These are phyloP conservation scores for Ophiocordyceps robertsii DNA, from an alignment of 2,329 filamentous ascomycete species.

Conservation along the genomic window DNA sequence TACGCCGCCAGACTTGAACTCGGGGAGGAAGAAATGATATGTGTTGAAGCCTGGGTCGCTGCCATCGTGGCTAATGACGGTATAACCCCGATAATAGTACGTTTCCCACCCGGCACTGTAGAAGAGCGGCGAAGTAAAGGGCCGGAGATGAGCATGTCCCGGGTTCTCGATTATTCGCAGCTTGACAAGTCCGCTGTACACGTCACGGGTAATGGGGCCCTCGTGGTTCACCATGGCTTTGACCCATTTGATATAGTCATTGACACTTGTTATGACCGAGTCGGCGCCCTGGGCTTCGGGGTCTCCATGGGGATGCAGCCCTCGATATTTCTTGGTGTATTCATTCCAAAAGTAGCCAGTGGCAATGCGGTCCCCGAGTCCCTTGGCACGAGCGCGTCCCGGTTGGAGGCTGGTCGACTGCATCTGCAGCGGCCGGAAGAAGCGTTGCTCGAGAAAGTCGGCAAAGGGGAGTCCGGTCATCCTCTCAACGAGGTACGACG, in stretches of 20 bases:
- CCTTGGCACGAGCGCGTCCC: conserved; percentile 5
- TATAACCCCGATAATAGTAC: conserved; percentile 8
- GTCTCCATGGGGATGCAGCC: conserved; percentile 1
- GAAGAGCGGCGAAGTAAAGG: neutral
- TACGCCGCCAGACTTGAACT: conserved; percentile 10
- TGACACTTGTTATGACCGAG: conserved; percentile 13
- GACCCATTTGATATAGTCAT: conserved; percentile 16
- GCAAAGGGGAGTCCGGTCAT: conserved; percentile 7
- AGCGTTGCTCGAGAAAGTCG: conserved; percentile 8
- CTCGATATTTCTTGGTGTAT: neutral
- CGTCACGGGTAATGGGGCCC: conserved; percentile 9
- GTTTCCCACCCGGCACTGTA: conserved; percentile 13
- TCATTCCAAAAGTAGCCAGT: conserved; percentile 8
- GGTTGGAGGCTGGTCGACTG: conserved; percentile 11
- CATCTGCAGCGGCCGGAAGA: conserved; percentile 2
- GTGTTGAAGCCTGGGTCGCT: conserved; percentile 9
- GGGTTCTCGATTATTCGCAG: conserved; percentile 3
- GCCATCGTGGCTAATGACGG: conserved; percentile 12
- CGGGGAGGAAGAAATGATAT: conserved; percentile 14
- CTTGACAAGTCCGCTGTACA: conserved; percentile 10
- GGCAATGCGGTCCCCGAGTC: conserved; percentile 8
- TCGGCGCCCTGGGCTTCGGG: conserved; percentile 17
- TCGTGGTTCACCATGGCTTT: conserved; percentile 12
- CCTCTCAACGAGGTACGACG: conserved; percentile 11
- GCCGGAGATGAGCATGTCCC: neutral